Percentiles rank a stretch among this genome's conserved stretches.
phyloP scores from a whole-genome alignment of 2,329 filamentous ascomycete species.

The Tricladium varicosporioides region DNA sequence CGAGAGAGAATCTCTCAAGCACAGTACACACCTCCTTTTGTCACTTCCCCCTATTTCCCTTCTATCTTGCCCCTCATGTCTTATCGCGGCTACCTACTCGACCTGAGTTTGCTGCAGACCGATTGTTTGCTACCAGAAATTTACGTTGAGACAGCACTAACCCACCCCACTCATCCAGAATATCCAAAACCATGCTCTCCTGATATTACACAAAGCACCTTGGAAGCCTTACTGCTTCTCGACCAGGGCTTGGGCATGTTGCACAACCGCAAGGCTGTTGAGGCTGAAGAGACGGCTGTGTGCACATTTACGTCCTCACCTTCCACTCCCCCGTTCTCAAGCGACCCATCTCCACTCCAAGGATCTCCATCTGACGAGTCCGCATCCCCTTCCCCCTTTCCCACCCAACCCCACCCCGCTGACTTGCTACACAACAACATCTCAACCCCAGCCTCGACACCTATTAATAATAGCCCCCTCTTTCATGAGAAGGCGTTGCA shows the following conservation, averaged over 20 bases:
- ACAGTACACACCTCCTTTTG: background rate
- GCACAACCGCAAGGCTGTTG: background rate
- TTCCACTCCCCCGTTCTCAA: background rate
- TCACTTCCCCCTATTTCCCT: background rate
- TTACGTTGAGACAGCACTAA: conserved; percentile 13
- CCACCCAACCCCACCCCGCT: too few species aligned
- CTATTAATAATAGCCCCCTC: too few species aligned
- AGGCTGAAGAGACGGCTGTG: conserved; percentile 6
- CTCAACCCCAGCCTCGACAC: too few species aligned
- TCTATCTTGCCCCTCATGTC: conserved; percentile 2
- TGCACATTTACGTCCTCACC: background rate
- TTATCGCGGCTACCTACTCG: conserved; percentile 14
- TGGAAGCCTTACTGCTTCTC: conserved; percentile 9
- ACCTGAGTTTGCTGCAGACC: conserved; percentile 17
- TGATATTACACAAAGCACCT: background rate
- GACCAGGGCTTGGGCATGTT: background rate
- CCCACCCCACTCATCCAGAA: conserved; percentile 3
- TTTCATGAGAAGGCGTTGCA: too few species aligned
- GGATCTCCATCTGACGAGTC: too few species aligned
- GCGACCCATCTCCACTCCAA: background rate
- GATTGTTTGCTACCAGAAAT: conserved; percentile 22
- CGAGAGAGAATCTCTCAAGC: background rate
- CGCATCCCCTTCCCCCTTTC: too few species aligned
- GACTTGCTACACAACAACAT: too few species aligned
- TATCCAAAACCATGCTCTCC: conserved; percentile 2